Conservation (phyloP, 768 basidiomycete species). For the Termitomyces titanicus region DNA sequence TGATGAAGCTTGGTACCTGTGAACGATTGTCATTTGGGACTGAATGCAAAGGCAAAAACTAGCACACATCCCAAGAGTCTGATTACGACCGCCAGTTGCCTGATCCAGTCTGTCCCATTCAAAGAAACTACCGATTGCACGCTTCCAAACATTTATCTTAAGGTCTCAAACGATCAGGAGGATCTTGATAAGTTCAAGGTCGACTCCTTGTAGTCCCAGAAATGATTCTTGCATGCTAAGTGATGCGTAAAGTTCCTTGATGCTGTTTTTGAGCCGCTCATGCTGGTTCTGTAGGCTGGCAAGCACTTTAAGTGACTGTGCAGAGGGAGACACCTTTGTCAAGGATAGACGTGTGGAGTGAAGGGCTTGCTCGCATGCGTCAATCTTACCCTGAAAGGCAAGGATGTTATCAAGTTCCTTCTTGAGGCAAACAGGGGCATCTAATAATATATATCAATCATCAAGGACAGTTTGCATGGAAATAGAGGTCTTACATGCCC, state of each 20-base stretch:
- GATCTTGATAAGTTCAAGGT: slow-evolving; percentile 23
- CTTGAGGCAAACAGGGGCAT: slow-evolving; percentile 16
- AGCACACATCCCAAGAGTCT: too few relatives aligned
- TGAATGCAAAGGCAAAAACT: slow-evolving; percentile 21
- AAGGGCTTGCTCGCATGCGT: background rate
- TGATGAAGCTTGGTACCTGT: slow-evolving; percentile 32
- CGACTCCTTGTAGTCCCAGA: slow-evolving; percentile 27
- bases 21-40: background rate
- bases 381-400: background rate
- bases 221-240: slow-evolving; percentile 28
- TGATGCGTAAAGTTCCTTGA: slow-evolving; percentile 29
- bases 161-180: slow-evolving; percentile 29
- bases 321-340: background rate
- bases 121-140: slow-evolving; percentile 29
- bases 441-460: slow-evolving; percentile 15
- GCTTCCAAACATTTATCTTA: slow-evolving; percentile 34
- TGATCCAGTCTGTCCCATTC: slow-evolving; percentile 34
- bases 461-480: slow-evolving; percentile 12
- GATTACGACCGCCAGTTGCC: slow-evolving; percentile 24
- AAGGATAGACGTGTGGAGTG: slow-evolving; percentile 11
- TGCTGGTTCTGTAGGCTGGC: slow-evolving; percentile 20
- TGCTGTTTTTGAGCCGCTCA: slow-evolving; percentile 16
- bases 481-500: slow-evolving; percentile 23
- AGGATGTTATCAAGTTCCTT: background rate
- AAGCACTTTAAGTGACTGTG: slow-evolving; percentile 12